These are phyloP conservation scores for Penicillium bovifimosum DNA, from an alignment of 495 filamentous ascomycete species.

Conservation along the genomic window DNA sequence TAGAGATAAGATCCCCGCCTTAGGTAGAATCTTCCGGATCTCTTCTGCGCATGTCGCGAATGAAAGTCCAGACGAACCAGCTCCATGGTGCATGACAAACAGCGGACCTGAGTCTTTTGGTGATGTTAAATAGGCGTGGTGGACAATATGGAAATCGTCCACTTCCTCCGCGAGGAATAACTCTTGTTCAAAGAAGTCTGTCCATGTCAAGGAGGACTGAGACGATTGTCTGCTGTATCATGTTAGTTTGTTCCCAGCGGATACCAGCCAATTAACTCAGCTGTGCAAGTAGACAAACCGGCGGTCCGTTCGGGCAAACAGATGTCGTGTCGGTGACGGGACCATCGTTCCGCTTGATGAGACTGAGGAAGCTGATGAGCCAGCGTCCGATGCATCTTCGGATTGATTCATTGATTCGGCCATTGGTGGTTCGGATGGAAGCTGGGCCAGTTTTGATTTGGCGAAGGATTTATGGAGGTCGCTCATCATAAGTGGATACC, in stretches of 20 bases:
- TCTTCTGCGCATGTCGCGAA: slow-evolving; percentile 76
- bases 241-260: slow-evolving; percentile 1
- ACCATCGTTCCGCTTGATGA: slow-evolving; percentile 88
- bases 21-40: slow-evolving; percentile 70
- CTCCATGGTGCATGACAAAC: slow-evolving; percentile 86
- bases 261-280: not conserved
- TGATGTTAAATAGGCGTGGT: slow-evolving; percentile 80
- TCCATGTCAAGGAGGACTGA: slow-evolving; percentile 64
- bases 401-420: slow-evolving; percentile 28
- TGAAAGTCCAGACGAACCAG: slow-evolving; percentile 81
- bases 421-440: slow-evolving; percentile 53
- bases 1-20: slow-evolving; percentile 74
- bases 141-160: slow-evolving; percentile 46
- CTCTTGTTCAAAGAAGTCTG: slow-evolving; percentile 81
- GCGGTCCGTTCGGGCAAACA: slow-evolving; percentile 61
- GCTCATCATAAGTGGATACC: slow-evolving; percentile 56
- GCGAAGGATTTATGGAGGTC: slow-evolving; percentile 80
- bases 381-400: slow-evolving; percentile 41
- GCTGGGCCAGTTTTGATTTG: slow-evolving; percentile 65
- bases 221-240: slow-evolving; percentile 20
- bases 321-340: slow-evolving; percentile 66
- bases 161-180: slow-evolving; percentile 56
- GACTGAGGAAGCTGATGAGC: slow-evolving; percentile 64
- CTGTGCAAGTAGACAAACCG: slow-evolving; percentile 41
- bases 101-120: slow-evolving; percentile 59